Base-by-base conservation (phyloP, 352 stramenopile species). In the Pythium insidiosum region DNA sequence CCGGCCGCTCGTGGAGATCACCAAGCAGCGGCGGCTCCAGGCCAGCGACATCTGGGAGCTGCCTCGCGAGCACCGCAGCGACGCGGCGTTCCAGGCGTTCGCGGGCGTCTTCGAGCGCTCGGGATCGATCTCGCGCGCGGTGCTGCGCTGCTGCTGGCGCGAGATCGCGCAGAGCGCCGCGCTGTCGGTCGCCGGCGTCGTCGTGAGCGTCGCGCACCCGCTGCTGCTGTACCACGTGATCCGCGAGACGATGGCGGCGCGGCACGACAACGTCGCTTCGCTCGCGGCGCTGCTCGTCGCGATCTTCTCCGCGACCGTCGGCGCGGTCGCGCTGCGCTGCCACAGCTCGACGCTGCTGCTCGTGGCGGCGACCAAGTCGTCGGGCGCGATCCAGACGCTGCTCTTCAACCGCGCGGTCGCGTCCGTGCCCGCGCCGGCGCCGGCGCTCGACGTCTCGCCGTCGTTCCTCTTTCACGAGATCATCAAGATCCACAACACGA, bases 391-490 rank as follows among this genome's bases (percentile, higher is more conserved):
- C 26, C 30, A 52, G 31, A 53, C 50, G 38, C 50, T 58, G 28
- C 30, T 58, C 6, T 58, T 58, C 28, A 43, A 58, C 25, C 36
- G 38, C 31, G 31, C 50, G 5, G 13, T 56, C 5, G 10, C 24
- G 10, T 43, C 29, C n/a, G 9, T 24, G 12, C 24, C 22, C 18
- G 12, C 36, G 25, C 2, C 21, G 9, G 39, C 39, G 3, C 38
- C 26, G 30, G 44, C 39, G 20, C 30, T 10, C 13, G 40, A 45
- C 25, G 25, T 43, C 6, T 44, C 38, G 39, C 12, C 43, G 24
- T 59, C 51, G 44, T 48, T 53, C 26, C 19, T 60, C 10, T 50
- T 60, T 38, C 45, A 60, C 22, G 52, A 60, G 31, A 34, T 60
- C 13, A 40, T 29, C 24, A 60, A 53, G 34, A 40, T 60, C 26